Evolutionary conservation across 2,329 filamentous ascomycete genomes (phyloP).

Genomic region (Talaromyces sp.): DNA sequence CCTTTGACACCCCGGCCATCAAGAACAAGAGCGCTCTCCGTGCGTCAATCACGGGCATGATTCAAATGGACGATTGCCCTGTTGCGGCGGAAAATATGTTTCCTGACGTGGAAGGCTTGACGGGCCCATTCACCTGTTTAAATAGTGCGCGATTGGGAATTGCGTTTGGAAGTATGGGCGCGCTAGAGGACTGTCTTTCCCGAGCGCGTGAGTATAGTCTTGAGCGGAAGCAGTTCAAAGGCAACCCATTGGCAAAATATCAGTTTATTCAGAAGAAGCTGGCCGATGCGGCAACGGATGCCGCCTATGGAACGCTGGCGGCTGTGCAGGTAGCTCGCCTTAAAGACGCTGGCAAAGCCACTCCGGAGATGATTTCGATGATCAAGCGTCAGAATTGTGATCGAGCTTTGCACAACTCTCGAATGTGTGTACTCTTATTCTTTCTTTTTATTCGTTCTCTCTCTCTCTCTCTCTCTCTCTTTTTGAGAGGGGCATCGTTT

Average conservation of each 20-base stretch:
- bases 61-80: conserved; percentile 87
- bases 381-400: conserved; percentile 98
- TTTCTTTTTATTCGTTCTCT: too few species aligned
- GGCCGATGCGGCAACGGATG: conserved; percentile 87
- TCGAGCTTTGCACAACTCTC: conserved; percentile 75
- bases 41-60: conserved; percentile 96
- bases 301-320: conserved; percentile 86
- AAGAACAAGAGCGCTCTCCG: conserved; percentile 95
- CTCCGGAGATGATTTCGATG: conserved; percentile 96
- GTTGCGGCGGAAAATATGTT: conserved; percentile 94
- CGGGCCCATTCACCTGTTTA: conserved; percentile 88
- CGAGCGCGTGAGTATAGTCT: conserved; percentile 84
- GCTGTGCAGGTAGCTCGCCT: conserved; percentile 87
- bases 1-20: conserved; percentile 85
- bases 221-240: conserved; percentile 93
- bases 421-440: conserved; percentile 54
- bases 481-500: too few species aligned
- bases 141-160: conserved; percentile 95
- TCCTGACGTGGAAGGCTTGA: conserved; percentile 81
- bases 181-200: conserved; percentile 85
- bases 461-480: too few species aligned
- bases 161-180: conserved; percentile 89
- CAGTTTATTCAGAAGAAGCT: conserved; percentile 98
- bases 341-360: conserved; percentile 85
- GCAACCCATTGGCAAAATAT: conserved; percentile 91